Percentiles rank a stretch among this genome's conserved stretches.
Conservation (phyloP, 306 rosid species). For the Herpetospermum pedunculosum region DNA sequence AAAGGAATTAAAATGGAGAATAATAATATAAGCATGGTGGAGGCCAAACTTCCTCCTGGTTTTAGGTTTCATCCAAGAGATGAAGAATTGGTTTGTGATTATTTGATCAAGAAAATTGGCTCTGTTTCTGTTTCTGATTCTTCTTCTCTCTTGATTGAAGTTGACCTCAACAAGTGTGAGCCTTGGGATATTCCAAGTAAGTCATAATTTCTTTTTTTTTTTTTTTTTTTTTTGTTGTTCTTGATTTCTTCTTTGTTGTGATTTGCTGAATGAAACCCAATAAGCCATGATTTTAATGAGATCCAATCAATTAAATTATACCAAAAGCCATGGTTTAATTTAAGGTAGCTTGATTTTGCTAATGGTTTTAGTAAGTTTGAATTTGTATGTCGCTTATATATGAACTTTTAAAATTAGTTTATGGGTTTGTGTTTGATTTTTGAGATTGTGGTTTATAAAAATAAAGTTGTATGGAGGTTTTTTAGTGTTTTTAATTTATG, state of each 20-base stretch:
- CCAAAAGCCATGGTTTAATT: background rate
- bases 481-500: background rate
- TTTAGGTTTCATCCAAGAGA: conserved; percentile 93
- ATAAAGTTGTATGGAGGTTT: background rate
- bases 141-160: conserved; percentile 61
- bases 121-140: conserved; percentile 23
- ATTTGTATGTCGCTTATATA: background rate
- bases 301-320: background rate
- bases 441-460: background rate
- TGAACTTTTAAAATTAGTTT: background rate
- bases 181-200: conserved; percentile 98
- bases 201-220: background rate
- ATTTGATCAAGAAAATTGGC: conserved; percentile 57
- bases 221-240: background rate
- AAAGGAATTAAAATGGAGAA: conserved; percentile 33
- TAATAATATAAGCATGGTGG: conserved; percentile 58
- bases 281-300: background rate
- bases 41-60: conserved; percentile 79
- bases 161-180: conserved; percentile 90
- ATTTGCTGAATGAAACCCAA: background rate
- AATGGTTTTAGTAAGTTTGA: background rate
- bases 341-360: background rate
- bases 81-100: conserved; percentile 86
- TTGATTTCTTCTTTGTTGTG: background rate
- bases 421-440: background rate